Evolutionary conservation across 805 yeast genomes (phyloP), one percentile per base, ranked within the genome.

Genomic region (Pichia nanzhaoensis): DNA sequence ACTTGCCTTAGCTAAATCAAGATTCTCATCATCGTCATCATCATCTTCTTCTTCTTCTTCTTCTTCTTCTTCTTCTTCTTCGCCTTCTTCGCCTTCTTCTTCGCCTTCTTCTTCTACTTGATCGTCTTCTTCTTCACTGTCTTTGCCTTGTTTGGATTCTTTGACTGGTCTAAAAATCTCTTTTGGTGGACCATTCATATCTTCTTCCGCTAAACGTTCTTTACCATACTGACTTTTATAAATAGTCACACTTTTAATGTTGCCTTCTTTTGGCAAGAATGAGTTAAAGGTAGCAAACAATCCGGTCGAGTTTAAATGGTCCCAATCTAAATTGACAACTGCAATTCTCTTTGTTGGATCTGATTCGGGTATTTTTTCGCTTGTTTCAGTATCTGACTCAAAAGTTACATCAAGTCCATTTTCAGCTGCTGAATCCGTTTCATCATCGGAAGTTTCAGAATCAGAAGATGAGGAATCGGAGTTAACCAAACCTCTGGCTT

Each of bases 291-390:
- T 83, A 4, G 95, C 95, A 83, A 86, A 77, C 51, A 91, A 68
- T 60, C 93, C 98, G 4, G 78, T 77, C 0, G 98, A 84, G 38
- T 78, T 75, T n/a, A 93, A 74, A 58, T 93, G 85, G 56, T 93
- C 99, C 99, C 99, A 93, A 60, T 93, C 99, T 75, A 93, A 70
- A 58, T 93, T 93, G 27, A 93, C 98, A 1, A 83, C 96, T 0
- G 99, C 99, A 57, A 93, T 71, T 5, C 85, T 70, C 30, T 68
- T 69, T 1, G 95, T 73, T 27, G 96, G 95, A 2, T 91, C 96
- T 38, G 96, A 95, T 41, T 80, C 82, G 40, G 85, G 89, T n/a
- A 93, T 84, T 43, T 77, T 74, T 9, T 67, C 68, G 24, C 70
- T 73, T 2, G 14, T 4, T 34, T 47, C 51, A 7, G 33, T 39